Base-by-base conservation (phyloP, 768 basidiomycete genomes). In the Boletus eberwhitei region DNA sequence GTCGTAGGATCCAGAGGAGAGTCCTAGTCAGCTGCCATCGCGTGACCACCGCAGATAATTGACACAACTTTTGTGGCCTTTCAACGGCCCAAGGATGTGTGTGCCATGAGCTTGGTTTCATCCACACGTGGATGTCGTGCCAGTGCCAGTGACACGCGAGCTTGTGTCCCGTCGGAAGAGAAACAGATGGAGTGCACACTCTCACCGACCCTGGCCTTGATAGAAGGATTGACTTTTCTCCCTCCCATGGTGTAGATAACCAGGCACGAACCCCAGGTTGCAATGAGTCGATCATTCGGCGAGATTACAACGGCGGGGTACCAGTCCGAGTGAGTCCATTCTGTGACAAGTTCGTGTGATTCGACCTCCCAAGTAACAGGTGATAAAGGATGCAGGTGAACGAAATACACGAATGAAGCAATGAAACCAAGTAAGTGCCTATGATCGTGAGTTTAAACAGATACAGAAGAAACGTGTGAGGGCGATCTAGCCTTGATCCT, bases 21-120 rank as follows among this genome's bases (percentile, higher is more conserved):
- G 19, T 4, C 9, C 47, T n/a, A n/a, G n/a, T n/a, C n/a, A n/a
- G 26, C 22, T 48, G 5, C 62, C 62, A 26, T 60, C 59, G 5
- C 0, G 46, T 19, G 63, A 57, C 61, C 63, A 64, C 3, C 45
- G n/a, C 7, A 62, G 19, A 35, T 16, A 21, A 2, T 1, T 8
- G 24, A 46, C 43, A 4, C 3, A 4, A 3, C 7, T 1, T 0
- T 12, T 13, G 26, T 46, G 53, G 31, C 42, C 42, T 13, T 21
- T n/a, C 5, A 40, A 19, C 6, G 48, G 41, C 14, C 24, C 40
- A 12, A 52, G 38, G 51, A 40, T 16, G 26, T 24, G 38, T 7
- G 3, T 8, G 2, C 41, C 41, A n/a, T 53, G 24, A 26, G 24
- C 12, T 36, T 8, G 11, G 48, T 24, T 17, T 39, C 47, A 11